A percentile compares a stretch with the other conserved stretches of the same genome.
phyloP scores from a whole-genome alignment of 306 rosid genomes.

The Prunus padus region DNA sequence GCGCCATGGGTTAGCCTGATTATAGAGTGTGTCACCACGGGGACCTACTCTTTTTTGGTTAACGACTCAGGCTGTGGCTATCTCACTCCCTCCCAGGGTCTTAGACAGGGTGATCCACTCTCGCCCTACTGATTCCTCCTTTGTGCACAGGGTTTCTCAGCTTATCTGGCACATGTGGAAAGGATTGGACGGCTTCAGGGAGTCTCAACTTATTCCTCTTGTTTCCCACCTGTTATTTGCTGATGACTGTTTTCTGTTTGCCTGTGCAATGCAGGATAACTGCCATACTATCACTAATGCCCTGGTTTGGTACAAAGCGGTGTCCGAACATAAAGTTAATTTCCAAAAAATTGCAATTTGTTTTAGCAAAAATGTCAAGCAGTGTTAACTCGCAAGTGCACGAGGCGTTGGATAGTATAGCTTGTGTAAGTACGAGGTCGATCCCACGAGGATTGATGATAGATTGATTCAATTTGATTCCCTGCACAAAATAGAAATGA shows the following conservation, averaged over 20 bases:
- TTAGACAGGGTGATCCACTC: not conserved
- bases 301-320: not conserved
- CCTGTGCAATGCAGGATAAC: not conserved
- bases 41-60: not conserved
- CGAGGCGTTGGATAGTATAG: no score
- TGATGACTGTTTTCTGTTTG: not conserved
- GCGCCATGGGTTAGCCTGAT: not conserved
- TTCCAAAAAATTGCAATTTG: not conserved
- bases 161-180: not conserved
- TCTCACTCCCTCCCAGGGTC: not conserved
- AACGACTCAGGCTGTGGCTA: not conserved
- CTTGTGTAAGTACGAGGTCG: no score
- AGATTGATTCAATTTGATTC: no score
- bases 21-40: not conserved
- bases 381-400: no score
- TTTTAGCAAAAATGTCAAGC: not conserved
- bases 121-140: not conserved
- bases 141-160: not conserved
- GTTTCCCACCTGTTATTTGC: not conserved
- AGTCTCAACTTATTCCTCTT: no score
- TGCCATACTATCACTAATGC: no score
- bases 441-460: no score
- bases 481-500: no score
- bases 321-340: not conserved
- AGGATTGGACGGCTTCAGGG: fast-evolving